Base-by-base conservation (phyloP, 1,284 basidiomycete genomes). In the Porogramme epimiltina region DNA sequence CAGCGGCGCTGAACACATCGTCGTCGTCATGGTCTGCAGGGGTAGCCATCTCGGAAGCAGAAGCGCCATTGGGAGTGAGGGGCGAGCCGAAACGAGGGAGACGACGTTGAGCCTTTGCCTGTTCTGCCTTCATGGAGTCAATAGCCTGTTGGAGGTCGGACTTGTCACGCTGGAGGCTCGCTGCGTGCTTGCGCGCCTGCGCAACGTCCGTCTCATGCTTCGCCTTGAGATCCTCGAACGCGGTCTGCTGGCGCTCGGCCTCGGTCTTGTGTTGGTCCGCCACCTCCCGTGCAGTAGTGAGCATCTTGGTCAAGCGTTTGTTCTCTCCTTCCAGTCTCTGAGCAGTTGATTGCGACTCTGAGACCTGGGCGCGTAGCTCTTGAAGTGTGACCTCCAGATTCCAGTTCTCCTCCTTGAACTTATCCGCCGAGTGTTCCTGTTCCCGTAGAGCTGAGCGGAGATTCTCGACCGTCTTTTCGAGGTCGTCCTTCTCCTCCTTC, bases 391-490 rank as follows among this genome's bases (percentile, higher is more conserved):
- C 92, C 74, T 98, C 95, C 58, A 98, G 87, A 67, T 98, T 95
- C 96, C 96, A 98, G 70, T 97, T 98, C 73, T 96, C 94, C 71
- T 98, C 94, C 74, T 95, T 95, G 82, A 87, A 95, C 54, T 93
- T 92, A 67, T 89, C 85, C 78, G 61, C 49, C 42, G 52, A 56
- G 66, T 85, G 80, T 70, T 95, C 91, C 62, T 93, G 87, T 38
- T 85, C 77, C 52, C 84, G 78, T 6, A 94, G 78, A 18, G 87
- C 85, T 19, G 78, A 78, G 37, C 85, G 77, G 39, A 94, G 77
- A 47, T 75, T 78, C 60, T 95, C 91, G 10, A 90, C 75, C 18
- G 82, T 81, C 68, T 83, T 84, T 58, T 92, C 90, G 58, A 92
- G 76, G 69, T 87, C 89, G 57, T 89, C 93, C 67, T 88, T 89